phyloP scores from a whole-genome alignment of 1,284 basidiomycete species.

The Sporisorium exsertum region DNA sequence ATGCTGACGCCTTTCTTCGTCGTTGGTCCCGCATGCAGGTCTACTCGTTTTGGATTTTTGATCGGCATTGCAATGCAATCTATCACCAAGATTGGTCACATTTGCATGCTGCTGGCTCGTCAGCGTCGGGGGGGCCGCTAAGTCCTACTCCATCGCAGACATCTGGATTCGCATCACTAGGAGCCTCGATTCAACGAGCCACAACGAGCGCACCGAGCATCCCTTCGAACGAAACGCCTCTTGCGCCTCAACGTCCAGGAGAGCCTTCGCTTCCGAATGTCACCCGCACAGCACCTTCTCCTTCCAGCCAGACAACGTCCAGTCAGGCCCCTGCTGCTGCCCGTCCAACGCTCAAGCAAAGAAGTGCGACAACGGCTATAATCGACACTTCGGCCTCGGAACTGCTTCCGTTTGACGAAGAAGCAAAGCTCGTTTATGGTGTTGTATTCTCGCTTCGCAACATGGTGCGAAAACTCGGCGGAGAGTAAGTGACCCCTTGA shows the following conservation, averaged over 20 bases:
- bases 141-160: constrained; percentile 41
- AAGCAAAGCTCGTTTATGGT: constrained; percentile 96
- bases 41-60: constrained; percentile 68
- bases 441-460: constrained; percentile 90
- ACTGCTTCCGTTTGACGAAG: constrained; percentile 85
- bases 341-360: constrained; percentile 7
- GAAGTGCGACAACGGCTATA: constrained; percentile 5
- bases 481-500: constrained; percentile 35
- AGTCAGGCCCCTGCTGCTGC: neutral
- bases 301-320: neutral
- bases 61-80: constrained; percentile 64
- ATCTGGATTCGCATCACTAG: constrained; percentile 51
- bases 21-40: constrained; percentile 31
- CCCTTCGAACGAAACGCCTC: constrained; percentile 11
- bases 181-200: constrained; percentile 57
- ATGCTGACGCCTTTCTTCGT: neutral
- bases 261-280: constrained; percentile 47
- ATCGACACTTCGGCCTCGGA: constrained; percentile 25
- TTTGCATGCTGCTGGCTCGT: constrained; percentile 33
- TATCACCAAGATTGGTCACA: constrained; percentile 68
- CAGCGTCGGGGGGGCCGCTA: constrained; percentile 14
- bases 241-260: constrained; percentile 28
- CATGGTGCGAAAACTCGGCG: constrained; percentile 88
- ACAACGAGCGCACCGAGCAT: constrained; percentile 22
- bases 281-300: constrained; percentile 14